Base-by-base conservation (phyloP, 345 rosid genomes). In the Aquilaria yunnanensis region DNA sequence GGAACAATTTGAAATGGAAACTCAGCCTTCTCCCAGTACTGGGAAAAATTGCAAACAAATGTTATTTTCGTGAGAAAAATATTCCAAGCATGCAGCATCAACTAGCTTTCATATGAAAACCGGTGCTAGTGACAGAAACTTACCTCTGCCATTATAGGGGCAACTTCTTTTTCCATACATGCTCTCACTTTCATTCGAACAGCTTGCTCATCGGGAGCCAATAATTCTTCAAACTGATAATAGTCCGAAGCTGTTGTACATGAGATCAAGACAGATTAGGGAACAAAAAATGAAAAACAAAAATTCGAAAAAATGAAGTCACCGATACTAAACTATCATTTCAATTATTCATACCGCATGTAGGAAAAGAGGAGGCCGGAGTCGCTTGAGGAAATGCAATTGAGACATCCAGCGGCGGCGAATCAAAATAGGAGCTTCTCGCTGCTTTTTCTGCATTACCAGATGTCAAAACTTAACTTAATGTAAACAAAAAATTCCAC, bases 11-110 rank as follows among this genome's bases (percentile, higher is more conserved):
- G 88, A 78, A 85, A 94, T 16, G 97, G 97, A 73, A 94, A 94
- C 66, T 85, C 92, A 14, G 97, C 99, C 76, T 87, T 94, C 92
- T 94, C 97, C 97, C 99, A 90, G 32, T 88, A 90, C 99, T 94
- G 75, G 43, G 16, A 45, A 61, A 56, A 64, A 51, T 60, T 9
- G 37, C 16, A 60, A 3, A 61, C 37, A 52, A 14, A 34, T 14
- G 32, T 55, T 62, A 41, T 32, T 12, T 63, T 67, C 9, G 32
- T 60, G 7, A 54, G 23, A 64, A 48, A 31, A 12, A 63, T 54
- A 9, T 23, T 16, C 33, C 14, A 16, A 45, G 31, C 12, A 59
- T n/a, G 14, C 63, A 47, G 43, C 45, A 47, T 43, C 54, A 56
- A 14, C 45, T 62, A 32, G 32, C 37, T 49, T 10, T 54, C 61